phyloP scores from a whole-genome alignment of 257 asterid genomes.

The Anisodus tanguticus region DNA sequence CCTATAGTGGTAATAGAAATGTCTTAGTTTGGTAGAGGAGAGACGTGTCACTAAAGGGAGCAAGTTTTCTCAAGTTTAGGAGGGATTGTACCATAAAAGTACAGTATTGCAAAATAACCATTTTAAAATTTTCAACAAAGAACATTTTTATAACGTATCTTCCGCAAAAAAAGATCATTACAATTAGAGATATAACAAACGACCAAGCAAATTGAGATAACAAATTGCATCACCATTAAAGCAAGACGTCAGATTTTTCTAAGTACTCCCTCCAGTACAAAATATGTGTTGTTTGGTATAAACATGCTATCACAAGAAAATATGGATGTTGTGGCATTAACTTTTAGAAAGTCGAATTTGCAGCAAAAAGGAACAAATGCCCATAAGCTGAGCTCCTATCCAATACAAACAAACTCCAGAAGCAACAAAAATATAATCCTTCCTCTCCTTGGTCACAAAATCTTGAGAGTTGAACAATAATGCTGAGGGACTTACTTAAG shows the following conservation, averaged over 20 bases:
- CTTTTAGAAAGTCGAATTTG: neutral
- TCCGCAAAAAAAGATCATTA: neutral
- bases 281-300: too few species aligned
- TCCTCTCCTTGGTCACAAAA: conserved; percentile 9
- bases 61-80: neutral
- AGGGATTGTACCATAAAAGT: neutral
- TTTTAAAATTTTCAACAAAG: neutral
- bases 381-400: neutral
- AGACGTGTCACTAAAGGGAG: neutral
- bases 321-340: neutral
- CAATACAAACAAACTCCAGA: neutral
- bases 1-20: conserved; percentile 9
- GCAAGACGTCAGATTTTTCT: neutral
- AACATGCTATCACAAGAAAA: neutral
- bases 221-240: neutral
- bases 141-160: neutral
- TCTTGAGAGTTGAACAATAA: neutral
- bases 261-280: neutral
- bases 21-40: neutral
- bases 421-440: neutral
- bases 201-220: neutral
- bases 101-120: neutral
- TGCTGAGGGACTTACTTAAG: conserved; percentile 51
- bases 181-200: neutral
- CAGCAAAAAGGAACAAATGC: neutral